Base-by-base conservation (phyloP, 306 rosid species). In the Inga oerstediana region DNA sequence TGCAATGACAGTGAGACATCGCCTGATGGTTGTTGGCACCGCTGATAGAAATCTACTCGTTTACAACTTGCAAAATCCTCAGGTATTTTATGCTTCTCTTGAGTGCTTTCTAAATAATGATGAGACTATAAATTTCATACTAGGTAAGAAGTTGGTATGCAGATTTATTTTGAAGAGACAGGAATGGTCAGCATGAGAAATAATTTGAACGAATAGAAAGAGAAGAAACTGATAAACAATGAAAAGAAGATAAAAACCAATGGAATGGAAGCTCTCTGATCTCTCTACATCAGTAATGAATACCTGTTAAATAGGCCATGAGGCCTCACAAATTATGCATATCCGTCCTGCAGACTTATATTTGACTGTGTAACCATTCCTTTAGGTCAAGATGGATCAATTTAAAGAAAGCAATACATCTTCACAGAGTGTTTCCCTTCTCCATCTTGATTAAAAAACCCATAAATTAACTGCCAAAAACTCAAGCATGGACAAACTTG, bases 21-120 rank as follows among this genome's bases (percentile, higher is more conserved):
- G 97, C 35, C 89, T 93, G 78, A 93, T 93, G 99, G 99, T 93
- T 74, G 98, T 92, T 78, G 99, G 92, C 68, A 92, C 99, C 77
- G 97, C 99, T 58, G 99, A 96, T 84, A 91, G 99, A 85, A 96
- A 92, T 87, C 85, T 96, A 49, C 69, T 96, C 35, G 92, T 96
- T 58, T 96, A 89, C 89, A 92, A 93, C 91, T 88, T 96, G 91
- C 99, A 91, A 84, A 89, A 66, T 85, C 99, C 99, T 49, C 97
- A 96, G 97, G 97, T 95, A 87, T 79, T 48, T 37, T 70, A 35
- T 65, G 4, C 41, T 15, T 22, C 75, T 71, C 35, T 35, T 67
- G 6, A 35, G 22, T 67, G 4, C 39, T 45, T 72, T 24, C 22
- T 44, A 19, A 5, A 2, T 44, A 11, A 44, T 44, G 75, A 43